phyloP scores from a whole-genome alignment of 1,284 basidiomycete species.

The Sporisorium exsertum region DNA sequence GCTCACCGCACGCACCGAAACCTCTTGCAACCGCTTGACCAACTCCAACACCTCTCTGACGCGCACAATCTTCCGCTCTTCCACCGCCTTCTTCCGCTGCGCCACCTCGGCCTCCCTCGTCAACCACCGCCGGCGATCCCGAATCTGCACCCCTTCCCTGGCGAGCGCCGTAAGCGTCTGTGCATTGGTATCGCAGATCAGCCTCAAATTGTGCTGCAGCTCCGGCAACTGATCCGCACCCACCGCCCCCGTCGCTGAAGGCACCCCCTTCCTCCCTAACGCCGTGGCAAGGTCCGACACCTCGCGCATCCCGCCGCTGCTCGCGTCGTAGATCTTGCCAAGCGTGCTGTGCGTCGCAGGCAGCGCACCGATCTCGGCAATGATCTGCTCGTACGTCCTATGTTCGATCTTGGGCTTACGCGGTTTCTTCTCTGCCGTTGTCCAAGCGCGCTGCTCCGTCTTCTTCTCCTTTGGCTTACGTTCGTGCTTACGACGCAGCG shows the following conservation, averaged over 20 bases:
- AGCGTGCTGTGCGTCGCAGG: conserved; percentile 21
- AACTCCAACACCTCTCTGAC: conserved; percentile 46
- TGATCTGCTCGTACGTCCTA: conserved; percentile 67
- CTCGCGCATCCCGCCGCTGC: conserved; percentile 44
- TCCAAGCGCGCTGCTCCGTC: conserved; percentile 49
- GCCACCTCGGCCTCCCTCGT: conserved; percentile 76
- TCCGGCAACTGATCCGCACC: conserved; percentile 77
- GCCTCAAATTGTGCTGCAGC: conserved; percentile 89
- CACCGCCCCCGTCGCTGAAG: conserved; percentile 6
- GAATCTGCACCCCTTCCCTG: conserved; percentile 84
- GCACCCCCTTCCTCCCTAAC: conserved; percentile 35
- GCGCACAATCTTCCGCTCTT: conserved; percentile 70
- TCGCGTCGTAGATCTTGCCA: conserved; percentile 64
- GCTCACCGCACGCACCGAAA: not conserved
- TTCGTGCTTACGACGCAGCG: not conserved
- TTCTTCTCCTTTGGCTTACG: conserved; percentile 11
- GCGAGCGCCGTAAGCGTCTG: conserved; percentile 87
- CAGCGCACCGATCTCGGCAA: conserved; percentile 53
- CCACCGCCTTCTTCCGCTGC: conserved; percentile 75
- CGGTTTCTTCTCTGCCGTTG: conserved; percentile 47
- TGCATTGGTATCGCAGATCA: conserved; percentile 85
- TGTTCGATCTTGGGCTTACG: conserved; percentile 61
- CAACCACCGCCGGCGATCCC: conserved; percentile 81
- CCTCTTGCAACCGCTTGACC: conserved; percentile 40
- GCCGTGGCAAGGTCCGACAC: conserved; percentile 57